Conservation (phyloP, 2,329 filamentous ascomycete species). For the Sporothrix brunneoviolacea region DNA sequence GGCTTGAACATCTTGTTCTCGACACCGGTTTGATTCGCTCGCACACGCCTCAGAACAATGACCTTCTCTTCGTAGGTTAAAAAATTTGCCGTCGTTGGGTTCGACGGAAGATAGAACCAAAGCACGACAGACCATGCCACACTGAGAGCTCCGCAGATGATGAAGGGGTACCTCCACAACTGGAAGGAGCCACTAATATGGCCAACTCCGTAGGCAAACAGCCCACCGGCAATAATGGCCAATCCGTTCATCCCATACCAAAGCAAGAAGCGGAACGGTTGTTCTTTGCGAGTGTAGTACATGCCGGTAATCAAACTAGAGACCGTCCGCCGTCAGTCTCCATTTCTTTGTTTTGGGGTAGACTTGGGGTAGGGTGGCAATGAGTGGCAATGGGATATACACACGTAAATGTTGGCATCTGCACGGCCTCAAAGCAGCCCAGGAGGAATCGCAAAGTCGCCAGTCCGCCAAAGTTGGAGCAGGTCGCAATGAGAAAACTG, state of each 20-base stretch:
- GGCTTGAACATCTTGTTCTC: slow-evolving; percentile 10
- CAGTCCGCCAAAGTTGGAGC: not conserved
- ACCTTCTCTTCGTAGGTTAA: slow-evolving; percentile 12
- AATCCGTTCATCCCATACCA: not conserved
- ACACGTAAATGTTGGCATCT: not conserved
- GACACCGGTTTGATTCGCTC: slow-evolving; percentile 31
- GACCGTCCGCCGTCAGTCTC: no score
- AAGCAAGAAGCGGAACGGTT: not conserved
- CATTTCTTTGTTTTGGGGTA: not conserved
- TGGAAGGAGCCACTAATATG: not conserved
- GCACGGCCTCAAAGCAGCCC: not conserved
- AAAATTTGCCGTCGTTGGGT: not conserved
- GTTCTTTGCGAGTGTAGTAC: not conserved
- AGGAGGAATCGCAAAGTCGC: not conserved
- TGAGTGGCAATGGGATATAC: no score
- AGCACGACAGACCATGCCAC: not conserved
- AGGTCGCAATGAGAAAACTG: not conserved
- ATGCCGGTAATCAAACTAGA: not conserved
- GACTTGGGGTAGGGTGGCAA: no score
- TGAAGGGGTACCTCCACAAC: not conserved
- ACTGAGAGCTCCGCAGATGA: not conserved
- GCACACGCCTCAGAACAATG: slow-evolving; percentile 26
- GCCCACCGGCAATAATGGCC: not conserved
- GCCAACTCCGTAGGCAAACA: not conserved
- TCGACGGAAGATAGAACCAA: not conserved